These are phyloP conservation scores for Citrullus colocynthis DNA, from an alignment of 306 rosid species.

Conservation along the genomic window DNA sequence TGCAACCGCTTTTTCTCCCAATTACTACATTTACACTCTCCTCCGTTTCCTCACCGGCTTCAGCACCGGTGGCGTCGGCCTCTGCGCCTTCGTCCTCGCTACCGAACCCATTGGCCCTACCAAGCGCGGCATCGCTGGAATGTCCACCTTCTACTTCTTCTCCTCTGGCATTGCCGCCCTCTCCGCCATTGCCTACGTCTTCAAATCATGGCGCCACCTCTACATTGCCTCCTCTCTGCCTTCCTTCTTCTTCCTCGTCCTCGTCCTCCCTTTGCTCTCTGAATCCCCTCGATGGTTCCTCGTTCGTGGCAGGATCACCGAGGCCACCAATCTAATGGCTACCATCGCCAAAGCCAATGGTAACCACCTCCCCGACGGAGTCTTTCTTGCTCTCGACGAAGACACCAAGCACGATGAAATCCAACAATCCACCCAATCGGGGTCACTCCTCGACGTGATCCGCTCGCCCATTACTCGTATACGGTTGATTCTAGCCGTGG, in stretches of 20 bases:
- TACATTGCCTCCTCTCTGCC: constrained; percentile 65
- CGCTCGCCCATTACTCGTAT: constrained; percentile 41
- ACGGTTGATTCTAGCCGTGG: constrained; percentile 47
- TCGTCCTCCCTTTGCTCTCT: constrained; percentile 50
- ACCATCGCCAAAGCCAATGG: constrained; percentile 46
- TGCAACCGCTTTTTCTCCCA: constrained; percentile 55
- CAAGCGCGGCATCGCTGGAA: constrained; percentile 57
- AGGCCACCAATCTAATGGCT: constrained; percentile 58
- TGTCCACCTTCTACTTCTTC: constrained; percentile 95
- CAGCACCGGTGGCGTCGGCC: constrained; percentile 80
- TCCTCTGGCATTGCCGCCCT: constrained; percentile 65
- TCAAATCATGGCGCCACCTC: constrained; percentile 59
- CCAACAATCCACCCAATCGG: constrained; percentile 19
- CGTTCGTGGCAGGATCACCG: constrained; percentile 40
- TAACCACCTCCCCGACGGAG: constrained; percentile 39
- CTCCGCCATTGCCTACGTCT: constrained; percentile 46
- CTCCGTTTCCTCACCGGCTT: constrained; percentile 82
- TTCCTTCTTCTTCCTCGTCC: constrained; percentile 43
- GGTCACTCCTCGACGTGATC: constrained; percentile 54
- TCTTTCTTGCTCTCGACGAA: constrained; percentile 41
- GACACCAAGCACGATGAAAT: constrained; percentile 16
- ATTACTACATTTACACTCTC: constrained; percentile 37
- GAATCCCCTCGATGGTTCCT: constrained; percentile 98
- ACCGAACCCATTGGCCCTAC: constrained; percentile 69
- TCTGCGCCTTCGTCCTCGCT: constrained; percentile 69